Evolutionary conservation across 2,329 filamentous ascomycete genomes (phyloP), one percentile per base, ranked within the genome.

Genomic region (Trichoderma sp.): DNA sequence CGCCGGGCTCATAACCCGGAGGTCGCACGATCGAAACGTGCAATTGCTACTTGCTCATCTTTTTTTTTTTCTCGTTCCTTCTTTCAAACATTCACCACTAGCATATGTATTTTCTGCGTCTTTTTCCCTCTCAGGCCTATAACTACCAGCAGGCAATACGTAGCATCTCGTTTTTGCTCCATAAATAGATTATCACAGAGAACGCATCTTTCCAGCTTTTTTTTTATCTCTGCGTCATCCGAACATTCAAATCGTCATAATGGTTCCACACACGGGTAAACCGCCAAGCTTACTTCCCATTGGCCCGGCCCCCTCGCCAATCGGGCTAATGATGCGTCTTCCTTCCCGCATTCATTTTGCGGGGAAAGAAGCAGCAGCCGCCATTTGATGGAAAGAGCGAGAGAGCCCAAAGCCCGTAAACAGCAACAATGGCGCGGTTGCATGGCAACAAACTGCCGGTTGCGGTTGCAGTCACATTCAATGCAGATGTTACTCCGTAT

Each of bases 21-120:
- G 61, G 61, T 64, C 61, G 61, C 61, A 64, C 61, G 61, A 64
- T 64, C 61, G 61, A 64, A 64, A 64, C 61, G 61, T 64, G 61
- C 49, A 64, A 64, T 64, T 64, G 61, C 59, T 56, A 53, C 47
- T 61, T 29, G 40, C 21, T 52, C 29, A 33, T 21, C 11, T 31
- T 21, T 37, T 21, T 37, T 62, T 56, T 35, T 49, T 57, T 47
- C 33, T 19, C 47, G 10, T 71, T 66, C 69, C 55, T 52, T 68
- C n/a, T n/a, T 29, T 69, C 58, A 35, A 24, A 8, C 33, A 27
- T 6, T 37, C 6, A 40, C 16, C 16, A 13, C 29, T 31, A 31
- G 5, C 7, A 31, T 31, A 31, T 31, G 29, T 4, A 31, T 31
- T 31, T 31, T 31, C 29, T 31, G 4, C 5, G 29, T 31, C 29